Base-by-base conservation (phyloP, 2,329 filamentous ascomycete genomes). In the Epichloe sp. region DNA sequence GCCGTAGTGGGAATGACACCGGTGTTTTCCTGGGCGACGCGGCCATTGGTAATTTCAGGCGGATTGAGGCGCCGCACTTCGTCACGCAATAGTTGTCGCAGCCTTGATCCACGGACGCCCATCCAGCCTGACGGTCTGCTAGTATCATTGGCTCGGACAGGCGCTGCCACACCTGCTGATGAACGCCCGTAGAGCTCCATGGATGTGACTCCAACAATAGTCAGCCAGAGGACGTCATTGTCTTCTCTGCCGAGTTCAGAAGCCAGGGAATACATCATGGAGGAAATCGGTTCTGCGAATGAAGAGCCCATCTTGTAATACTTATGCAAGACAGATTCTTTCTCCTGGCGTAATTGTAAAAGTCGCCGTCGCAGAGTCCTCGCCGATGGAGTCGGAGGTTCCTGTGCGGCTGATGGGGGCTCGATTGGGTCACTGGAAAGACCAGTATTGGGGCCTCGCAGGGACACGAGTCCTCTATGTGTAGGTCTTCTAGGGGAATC, bases 241-340 rank as follows among this genome's bases (percentile, higher is more conserved):
- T 97, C 91, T 73, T 97, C 93, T 49, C 90, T 85, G 55, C 93
- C 93, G 6, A 98, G 79, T 63, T 97, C 93, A 1, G 90, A 95
- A 1, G 91, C 93, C 14, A 98, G 75, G 0, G 89, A 94, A 67
- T 97, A 98, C 62, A 96, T 80, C 71, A 97, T 84, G 0, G 90
- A 95, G 0, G 90, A 93, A 51, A 97, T 87, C 1, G 93, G 93
- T 64, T 98, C 93, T 0, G 91, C 91, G 63, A 95, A 96, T 2
- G 89, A 95, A 3, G 87, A 84, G 41, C 93, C 93, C 34, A 88
- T 77, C 31, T 82, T 78, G 69, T 97, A 96, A 68, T 98, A 97
- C 55, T 80, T 77, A 47, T 85, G 80, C 38, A 97, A 72, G 1
- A 90, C 75, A 0, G 70, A 67, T 65, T 95, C 87, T 57, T 96